Evolutionary conservation across 768 basidiomycete genomes (phyloP).

Genomic region (Kwoniella botswanensis): DNA sequence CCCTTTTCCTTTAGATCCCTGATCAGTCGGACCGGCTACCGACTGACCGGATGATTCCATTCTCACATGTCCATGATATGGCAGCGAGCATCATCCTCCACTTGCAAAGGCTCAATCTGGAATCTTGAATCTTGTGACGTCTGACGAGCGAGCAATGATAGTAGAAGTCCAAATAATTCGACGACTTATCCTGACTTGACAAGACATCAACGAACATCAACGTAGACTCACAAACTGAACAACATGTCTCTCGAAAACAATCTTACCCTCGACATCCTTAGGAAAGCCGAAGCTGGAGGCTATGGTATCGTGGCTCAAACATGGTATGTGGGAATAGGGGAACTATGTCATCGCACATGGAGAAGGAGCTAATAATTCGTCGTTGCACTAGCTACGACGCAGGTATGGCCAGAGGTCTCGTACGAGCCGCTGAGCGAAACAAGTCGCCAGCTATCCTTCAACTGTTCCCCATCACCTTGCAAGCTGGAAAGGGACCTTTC

Average conservation of each 20-base stretch:
- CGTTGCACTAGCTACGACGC: constrained; percentile 50
- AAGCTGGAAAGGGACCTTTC: constrained; percentile 51
- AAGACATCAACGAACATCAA: no score
- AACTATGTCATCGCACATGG: background rate
- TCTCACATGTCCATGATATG: background rate
- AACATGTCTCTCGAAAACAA: constrained; percentile 45
- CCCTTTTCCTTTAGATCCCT: background rate
- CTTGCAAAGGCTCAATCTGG: no score
- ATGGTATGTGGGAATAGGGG: constrained; percentile 24
- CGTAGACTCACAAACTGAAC: no score
- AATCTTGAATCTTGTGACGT: background rate
- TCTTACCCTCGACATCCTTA: constrained; percentile 55
- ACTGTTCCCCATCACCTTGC: constrained; percentile 56
- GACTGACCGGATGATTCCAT: constrained; percentile 7
- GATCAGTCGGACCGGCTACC: constrained; percentile 8
- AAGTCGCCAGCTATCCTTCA: constrained; percentile 58
- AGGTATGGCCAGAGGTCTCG: constrained; percentile 50
- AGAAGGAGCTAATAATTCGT: no score
- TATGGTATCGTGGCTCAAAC: constrained; percentile 56
- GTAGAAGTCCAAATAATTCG: background rate
- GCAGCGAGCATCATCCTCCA: background rate
- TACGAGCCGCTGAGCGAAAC: constrained; percentile 56
- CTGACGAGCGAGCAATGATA: background rate
- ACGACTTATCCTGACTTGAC: no score
- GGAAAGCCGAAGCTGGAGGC: constrained; percentile 53